These are phyloP conservation scores for Lipomyces mesembrius DNA, from an alignment of 805 yeast genomes.

Conservation along the genomic window DNA sequence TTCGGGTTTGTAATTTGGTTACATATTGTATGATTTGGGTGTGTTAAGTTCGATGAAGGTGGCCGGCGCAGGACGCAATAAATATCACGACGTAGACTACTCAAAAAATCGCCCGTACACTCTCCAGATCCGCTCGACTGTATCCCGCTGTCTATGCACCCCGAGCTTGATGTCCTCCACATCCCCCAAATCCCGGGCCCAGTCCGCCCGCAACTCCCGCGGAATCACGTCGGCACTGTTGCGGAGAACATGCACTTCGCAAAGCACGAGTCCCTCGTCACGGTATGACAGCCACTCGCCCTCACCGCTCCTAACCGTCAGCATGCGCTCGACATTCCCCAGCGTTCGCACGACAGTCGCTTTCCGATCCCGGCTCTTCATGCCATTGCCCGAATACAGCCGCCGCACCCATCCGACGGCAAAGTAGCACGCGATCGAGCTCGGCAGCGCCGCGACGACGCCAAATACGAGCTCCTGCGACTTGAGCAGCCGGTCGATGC, in stretches of 20 bases:
- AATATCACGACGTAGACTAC: too few relatives aligned
- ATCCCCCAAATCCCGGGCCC: slow-evolving; percentile 68
- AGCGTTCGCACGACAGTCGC: slow-evolving; percentile 51
- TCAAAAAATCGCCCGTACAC: slow-evolving; percentile 29
- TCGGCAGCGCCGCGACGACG: slow-evolving; percentile 84
- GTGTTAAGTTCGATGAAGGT: too few relatives aligned
- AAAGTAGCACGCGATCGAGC: slow-evolving; percentile 52
- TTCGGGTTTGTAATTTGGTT: not conserved
- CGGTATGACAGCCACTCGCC: slow-evolving; percentile 43
- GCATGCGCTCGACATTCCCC: slow-evolving; percentile 63
- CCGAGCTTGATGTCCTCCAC: slow-evolving; percentile 52
- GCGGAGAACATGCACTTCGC: slow-evolving; percentile 66
- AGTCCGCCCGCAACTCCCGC: slow-evolving; percentile 53
- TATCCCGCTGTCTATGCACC: slow-evolving; percentile 50
- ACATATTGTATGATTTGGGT: not conserved
- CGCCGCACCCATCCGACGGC: slow-evolving; percentile 28
- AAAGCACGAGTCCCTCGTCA: slow-evolving; percentile 63
- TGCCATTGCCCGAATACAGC: slow-evolving; percentile 44
- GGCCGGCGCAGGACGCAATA: too few relatives aligned
- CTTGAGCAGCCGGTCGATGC: slow-evolving; percentile 85
- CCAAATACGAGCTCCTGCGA: slow-evolving; percentile 96
- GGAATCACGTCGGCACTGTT: slow-evolving; percentile 58
- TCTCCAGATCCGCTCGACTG: slow-evolving; percentile 48
- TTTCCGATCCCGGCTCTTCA: slow-evolving; percentile 38
- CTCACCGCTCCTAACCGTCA: slow-evolving; percentile 43